Evolutionary conservation across 2,329 filamentous ascomycete species (phyloP).

Genomic region (Hirsutella minnesotensis): DNA sequence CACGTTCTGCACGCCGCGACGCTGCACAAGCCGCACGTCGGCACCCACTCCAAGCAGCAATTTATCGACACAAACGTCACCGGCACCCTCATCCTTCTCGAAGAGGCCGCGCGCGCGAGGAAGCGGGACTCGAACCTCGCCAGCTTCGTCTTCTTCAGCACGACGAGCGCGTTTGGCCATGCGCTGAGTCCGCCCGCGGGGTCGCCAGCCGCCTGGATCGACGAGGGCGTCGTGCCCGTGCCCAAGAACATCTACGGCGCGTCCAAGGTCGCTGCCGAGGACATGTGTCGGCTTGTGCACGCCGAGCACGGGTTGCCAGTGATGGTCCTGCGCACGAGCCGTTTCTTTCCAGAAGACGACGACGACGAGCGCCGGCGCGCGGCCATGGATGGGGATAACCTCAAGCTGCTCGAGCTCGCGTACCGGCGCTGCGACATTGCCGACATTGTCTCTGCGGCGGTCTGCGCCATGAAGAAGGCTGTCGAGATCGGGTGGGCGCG

Average conservation of each 20-base stretch:
- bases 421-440: slow-evolving; percentile 31
- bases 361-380: slow-evolving; percentile 28
- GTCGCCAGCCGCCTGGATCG: slow-evolving; percentile 29
- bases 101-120: slow-evolving; percentile 14
- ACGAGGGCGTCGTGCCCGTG: slow-evolving; percentile 24
- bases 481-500: slow-evolving; percentile 20
- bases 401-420: slow-evolving; percentile 35
- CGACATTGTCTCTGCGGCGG: slow-evolving; percentile 29
- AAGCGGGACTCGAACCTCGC: slow-evolving; percentile 9
- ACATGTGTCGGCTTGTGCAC: slow-evolving; percentile 30
- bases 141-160: slow-evolving; percentile 33
- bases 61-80: slow-evolving; percentile 33
- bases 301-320: slow-evolving; percentile 25
- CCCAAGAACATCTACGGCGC: slow-evolving; percentile 38
- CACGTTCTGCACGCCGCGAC: slow-evolving; percentile 33
- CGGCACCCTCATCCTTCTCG: slow-evolving; percentile 29
- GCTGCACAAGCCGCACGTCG: slow-evolving; percentile 35
- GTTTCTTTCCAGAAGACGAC: slow-evolving; percentile 37
- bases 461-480: slow-evolving; percentile 24
- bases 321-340: slow-evolving; percentile 31
- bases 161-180: slow-evolving; percentile 31
- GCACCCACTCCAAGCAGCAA: slow-evolving; percentile 28
- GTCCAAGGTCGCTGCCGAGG: slow-evolving; percentile 36
- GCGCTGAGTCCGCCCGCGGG: slow-evolving; percentile 24
- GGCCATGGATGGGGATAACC: slow-evolving; percentile 26